Evolutionary conservation across 345 rosid species (phyloP).

Genomic region (Lumnitzera racemosa): DNA sequence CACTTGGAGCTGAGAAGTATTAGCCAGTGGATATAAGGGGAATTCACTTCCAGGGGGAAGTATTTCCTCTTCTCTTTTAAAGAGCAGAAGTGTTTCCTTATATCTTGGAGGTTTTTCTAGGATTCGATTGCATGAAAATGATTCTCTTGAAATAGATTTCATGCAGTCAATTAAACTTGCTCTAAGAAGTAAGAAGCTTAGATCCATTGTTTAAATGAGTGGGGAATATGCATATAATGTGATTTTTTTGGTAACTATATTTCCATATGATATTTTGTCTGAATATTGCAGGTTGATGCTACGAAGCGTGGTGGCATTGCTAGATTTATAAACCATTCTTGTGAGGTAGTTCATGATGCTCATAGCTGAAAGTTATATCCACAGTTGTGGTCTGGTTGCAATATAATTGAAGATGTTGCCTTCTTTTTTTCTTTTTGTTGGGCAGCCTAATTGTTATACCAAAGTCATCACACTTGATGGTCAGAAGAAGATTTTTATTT

Average conservation of each 20-base stretch:
- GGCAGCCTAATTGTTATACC: conserved; percentile 96
- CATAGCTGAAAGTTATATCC: neutral
- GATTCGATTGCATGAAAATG: too few species aligned
- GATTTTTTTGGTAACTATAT: neutral
- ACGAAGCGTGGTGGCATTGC: conserved; percentile 99
- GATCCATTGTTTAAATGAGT: too few species aligned
- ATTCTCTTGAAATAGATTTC: too few species aligned
- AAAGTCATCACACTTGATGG: conserved; percentile 93
- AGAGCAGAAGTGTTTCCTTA: neutral
- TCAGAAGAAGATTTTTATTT: conserved; percentile 87
- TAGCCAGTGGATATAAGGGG: too few species aligned
- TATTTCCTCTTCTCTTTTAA: neutral
- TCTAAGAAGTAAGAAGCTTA: too few species aligned
- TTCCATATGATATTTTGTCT: conserved; percentile 4
- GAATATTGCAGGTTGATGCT: conserved; percentile 73
- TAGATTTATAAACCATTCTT: conserved; percentile 97
- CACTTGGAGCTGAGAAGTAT: too few species aligned
- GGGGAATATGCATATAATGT: too few species aligned
- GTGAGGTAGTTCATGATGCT: conserved; percentile 55
- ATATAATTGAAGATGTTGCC: conserved; percentile 4
- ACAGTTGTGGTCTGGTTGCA: too few species aligned
- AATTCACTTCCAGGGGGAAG: neutral
- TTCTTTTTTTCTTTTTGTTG: conserved; percentile 11
- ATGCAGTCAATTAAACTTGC: too few species aligned
- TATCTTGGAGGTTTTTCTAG: neutral